phyloP scores from a whole-genome alignment of 2,329 filamentous ascomycete genomes.

The Arthroderma sp. region DNA sequence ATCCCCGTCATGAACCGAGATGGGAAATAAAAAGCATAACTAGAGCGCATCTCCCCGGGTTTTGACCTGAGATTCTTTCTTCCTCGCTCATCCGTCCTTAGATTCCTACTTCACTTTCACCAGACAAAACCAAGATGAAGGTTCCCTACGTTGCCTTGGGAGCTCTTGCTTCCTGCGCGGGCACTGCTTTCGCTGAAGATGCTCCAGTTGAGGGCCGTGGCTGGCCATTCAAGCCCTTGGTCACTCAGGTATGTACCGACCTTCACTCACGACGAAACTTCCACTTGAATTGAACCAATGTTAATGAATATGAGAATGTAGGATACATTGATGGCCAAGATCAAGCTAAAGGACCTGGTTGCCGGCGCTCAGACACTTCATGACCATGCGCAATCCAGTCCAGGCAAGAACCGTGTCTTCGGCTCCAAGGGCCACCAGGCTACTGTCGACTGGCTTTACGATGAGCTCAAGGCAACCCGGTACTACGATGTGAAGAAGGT shows the following conservation, averaged over 20 bases:
- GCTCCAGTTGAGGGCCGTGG: neutral
- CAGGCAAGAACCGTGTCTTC: conserved; percentile 16
- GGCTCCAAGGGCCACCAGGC: conserved; percentile 11
- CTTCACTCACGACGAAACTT: neutral
- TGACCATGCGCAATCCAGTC: conserved; percentile 12
- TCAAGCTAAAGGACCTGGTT: conserved; percentile 13
- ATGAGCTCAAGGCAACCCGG: conserved; percentile 8
- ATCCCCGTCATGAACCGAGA: too few species aligned
- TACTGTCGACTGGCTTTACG: conserved; percentile 10
- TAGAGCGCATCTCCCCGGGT: too few species aligned
- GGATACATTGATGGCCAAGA: conserved; percentile 12
- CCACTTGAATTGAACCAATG: neutral
- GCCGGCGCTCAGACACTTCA: conserved; percentile 13
- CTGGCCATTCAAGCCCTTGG: conserved; percentile 2
- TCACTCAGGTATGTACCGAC: neutral
- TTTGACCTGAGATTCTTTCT: too few species aligned
- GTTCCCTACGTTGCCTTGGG: conserved; percentile 7
- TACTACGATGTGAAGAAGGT: conserved; percentile 13
- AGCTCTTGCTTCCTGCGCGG: conserved; percentile 7
- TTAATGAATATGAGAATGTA: conserved; percentile 6
- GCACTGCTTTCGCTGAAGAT: conserved; percentile 1
- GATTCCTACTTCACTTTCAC: neutral
- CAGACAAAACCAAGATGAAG: conserved; percentile 6
- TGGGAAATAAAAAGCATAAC: too few species aligned
- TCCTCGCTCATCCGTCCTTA: too few species aligned